Conservation (phyloP, 2,329 filamentous ascomycete genomes). For the Ceratocystis destructans region DNA sequence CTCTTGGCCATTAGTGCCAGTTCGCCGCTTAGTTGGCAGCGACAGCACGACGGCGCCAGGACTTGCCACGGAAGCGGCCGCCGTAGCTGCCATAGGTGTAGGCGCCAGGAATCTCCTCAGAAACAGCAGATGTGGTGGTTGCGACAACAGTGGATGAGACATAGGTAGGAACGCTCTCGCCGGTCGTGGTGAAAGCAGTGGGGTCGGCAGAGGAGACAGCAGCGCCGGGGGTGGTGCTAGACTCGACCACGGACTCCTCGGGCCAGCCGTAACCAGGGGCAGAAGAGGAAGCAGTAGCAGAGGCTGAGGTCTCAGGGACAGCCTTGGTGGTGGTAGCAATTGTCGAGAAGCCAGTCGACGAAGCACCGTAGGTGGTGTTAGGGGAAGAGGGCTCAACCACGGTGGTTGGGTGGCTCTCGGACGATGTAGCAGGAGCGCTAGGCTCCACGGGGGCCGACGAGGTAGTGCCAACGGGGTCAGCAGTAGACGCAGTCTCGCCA, state of each 20-base stretch:
- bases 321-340: background rate
- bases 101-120: conserved; percentile 15
- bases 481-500: conserved; percentile 3
- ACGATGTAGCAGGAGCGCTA: background rate
- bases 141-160: background rate
- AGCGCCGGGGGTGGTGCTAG: background rate
- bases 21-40: conserved; percentile 8
- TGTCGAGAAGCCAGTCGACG: background rate
- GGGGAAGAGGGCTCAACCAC: background rate
- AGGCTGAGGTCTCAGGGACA: conserved; percentile 5
- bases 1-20: background rate
- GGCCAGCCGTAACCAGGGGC: conserved; percentile 6
- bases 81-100: conserved; percentile 15
- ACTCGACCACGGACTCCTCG: background rate
- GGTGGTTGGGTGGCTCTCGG: background rate
- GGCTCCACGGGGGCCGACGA: background rate
- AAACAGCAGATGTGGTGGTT: background rate
- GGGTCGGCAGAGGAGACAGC: conserved; percentile 16
- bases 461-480: conserved; percentile 1
- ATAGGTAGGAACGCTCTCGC: background rate
- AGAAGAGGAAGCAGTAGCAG: background rate
- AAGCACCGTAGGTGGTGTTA: conserved; percentile 1
- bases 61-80: conserved; percentile 10
- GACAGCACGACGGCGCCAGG: conserved; percentile 13
- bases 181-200: background rate